Percentiles rank a stretch among this genome's conserved stretches.
These are phyloP conservation scores for Tanacetum coccineum DNA, from an alignment of 129 eudicot species.

Conservation along the genomic window DNA sequence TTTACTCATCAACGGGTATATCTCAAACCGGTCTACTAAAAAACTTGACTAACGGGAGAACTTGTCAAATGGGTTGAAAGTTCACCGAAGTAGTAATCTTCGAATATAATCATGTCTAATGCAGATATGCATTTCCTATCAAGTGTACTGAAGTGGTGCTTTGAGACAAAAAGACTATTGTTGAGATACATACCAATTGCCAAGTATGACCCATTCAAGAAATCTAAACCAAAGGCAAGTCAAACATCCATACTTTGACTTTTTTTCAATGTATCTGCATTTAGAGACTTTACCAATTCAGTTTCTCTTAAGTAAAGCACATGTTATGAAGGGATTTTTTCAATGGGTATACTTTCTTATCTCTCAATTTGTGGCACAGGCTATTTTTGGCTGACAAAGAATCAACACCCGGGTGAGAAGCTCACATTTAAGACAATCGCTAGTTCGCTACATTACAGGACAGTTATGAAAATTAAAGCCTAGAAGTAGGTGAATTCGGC, in stretches of 20 bases:
- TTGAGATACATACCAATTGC: conserved; percentile 54
- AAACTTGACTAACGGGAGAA: too few relatives aligned
- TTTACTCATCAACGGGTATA: too few relatives aligned
- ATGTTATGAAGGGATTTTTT: conserved; percentile 66
- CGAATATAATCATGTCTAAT: conserved; percentile 8
- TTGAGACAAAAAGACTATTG: conserved; percentile 72
- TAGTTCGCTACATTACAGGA: conserved; percentile 74
- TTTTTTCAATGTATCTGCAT: neutral
- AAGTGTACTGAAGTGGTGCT: conserved; percentile 84
- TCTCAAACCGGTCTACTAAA: too few relatives aligned
- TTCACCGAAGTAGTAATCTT: neutral
- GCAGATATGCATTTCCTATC: conserved; percentile 86
- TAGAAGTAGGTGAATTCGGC: conserved; percentile 44
- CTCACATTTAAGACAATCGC: conserved; percentile 76
- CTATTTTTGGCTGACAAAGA: conserved; percentile 82
- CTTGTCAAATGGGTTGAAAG: too few relatives aligned
- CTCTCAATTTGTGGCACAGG: conserved; percentile 38
- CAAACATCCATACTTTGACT: neutral
- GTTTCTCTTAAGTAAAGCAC: neutral
- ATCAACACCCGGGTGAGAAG: conserved; percentile 68
- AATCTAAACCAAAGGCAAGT: conserved; percentile 76
- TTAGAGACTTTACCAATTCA: neutral
- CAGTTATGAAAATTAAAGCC: conserved; percentile 42
- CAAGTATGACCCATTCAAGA: conserved; percentile 86
- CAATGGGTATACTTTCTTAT: conserved; percentile 19